Evolutionary conservation across 1,284 basidiomycete species (phyloP), one percentile per base, ranked within the genome.

Genomic region (Apiotrichum gracile): DNA sequence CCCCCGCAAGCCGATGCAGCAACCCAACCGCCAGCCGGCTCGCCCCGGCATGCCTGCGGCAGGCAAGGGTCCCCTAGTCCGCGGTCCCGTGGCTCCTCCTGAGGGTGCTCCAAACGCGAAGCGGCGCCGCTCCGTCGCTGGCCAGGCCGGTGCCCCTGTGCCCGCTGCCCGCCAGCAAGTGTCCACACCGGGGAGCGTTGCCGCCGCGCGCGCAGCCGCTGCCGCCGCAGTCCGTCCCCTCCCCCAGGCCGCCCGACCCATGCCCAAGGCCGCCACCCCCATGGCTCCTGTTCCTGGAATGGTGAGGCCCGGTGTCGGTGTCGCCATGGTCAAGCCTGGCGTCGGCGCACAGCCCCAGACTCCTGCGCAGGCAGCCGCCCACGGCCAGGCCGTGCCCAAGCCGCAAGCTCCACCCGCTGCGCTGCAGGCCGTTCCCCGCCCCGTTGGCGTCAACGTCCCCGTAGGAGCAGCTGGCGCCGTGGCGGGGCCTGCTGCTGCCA

Each of bases 101-200:
- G 71, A 72, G 3, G 67, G 64, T 0, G 66, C 63, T 39, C 69
- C 69, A 13, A 62, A 67, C 40, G 64, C 71, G 12, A 73, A 73
- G 55, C 58, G 71, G 14, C 60, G 71, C 29, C 57, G 70, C 33
- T 64, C 68, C n/a, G 58, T 27, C 4, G 25, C 22, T 16, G 46
- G 25, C 26, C 25, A 26, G 25, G 22, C 35, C 22, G 46, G 46
- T 5, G 31, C 16, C 9, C 44, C 41, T 17, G 19, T 33, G 7
- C 33, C 41, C 19, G 42, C 27, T 9, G 49, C 34, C 9, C 47
- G 22, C 21, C 43, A 19, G 31, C 37, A 27, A 19, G 39, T 40
- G 9, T 25, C 45, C 29, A 21, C 42, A 7, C 26, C 35, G 21
- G 19, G 25, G 27, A 31, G 1, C 10, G 45, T 17, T 4, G 43